A percentile compares a stretch with the other conserved stretches of the same genome.
Evolutionary conservation across 768 basidiomycete genomes (phyloP).

Genomic region (Calocybe indica): DNA sequence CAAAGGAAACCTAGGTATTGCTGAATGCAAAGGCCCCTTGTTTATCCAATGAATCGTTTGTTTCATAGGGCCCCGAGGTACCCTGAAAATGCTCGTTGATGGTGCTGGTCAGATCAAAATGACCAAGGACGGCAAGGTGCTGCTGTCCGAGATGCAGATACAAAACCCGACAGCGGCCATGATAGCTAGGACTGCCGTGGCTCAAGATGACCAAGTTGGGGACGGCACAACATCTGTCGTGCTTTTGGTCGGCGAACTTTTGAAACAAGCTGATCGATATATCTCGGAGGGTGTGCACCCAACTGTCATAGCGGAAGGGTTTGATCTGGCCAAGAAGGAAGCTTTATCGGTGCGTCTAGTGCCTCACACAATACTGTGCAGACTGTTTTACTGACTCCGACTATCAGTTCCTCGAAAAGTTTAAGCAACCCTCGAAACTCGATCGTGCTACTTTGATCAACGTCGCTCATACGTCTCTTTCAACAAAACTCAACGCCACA

Average conservation of each 20-base stretch:
- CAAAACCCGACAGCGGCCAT: constrained; percentile 98
- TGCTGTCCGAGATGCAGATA: constrained; percentile 99
- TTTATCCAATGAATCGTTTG: not conserved
- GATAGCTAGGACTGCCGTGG: constrained; percentile 97
- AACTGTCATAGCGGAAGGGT: constrained; percentile 90
- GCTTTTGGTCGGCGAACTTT: constrained; percentile 87
- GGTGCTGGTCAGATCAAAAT: constrained; percentile 98
- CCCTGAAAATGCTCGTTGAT: constrained; percentile 99
- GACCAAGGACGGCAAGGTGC: constrained; percentile 99
- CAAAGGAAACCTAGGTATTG: constrained; percentile 87
- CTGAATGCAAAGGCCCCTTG: constrained; percentile 6
- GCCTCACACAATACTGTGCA: constrained; percentile 2
- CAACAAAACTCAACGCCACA: constrained; percentile 81
- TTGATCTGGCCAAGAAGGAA: constrained; percentile 97
- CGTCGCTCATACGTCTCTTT: constrained; percentile 91
- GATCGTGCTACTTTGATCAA: constrained; percentile 90
- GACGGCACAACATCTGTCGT: constrained; percentile 99
- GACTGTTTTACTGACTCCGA: constrained; percentile 3
- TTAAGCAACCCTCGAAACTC: constrained; percentile 70
- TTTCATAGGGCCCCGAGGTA: constrained; percentile 82
- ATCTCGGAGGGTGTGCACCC: constrained; percentile 98
- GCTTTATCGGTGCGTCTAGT: constrained; percentile 62
- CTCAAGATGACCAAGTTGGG: constrained; percentile 98
- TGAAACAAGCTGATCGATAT: constrained; percentile 97
- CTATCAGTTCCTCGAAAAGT: constrained; percentile 85